Evolutionary conservation across 768 basidiomycete species (phyloP), one percentile per base, ranked within the genome.

Genomic region (Vararia minispora): DNA sequence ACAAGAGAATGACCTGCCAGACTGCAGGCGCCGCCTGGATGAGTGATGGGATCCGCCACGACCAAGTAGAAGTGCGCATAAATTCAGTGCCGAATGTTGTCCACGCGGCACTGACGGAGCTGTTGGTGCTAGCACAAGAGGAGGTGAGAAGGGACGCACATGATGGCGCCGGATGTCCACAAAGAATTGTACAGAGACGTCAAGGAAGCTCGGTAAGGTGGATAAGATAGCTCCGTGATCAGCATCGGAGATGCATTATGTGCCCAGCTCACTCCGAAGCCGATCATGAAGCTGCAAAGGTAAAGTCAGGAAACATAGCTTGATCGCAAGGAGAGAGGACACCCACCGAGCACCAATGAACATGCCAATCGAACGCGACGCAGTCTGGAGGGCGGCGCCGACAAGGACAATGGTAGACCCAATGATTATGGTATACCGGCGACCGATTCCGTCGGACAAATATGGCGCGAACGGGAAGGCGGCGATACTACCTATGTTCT

Each of bases 181-280:
- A 68, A 52, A 10, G 58, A 53, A 53, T 65, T 65, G 50, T 65
- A 68, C 22, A 61, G 48, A 11, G 66, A 63, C 9, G 69, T 73
- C 36, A 66, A 40, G 2, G 58, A 59, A 10, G 56, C 65, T 28
- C 69, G 66, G 45, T 72, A 65, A 7, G 65, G 61, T 10, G 68
- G 69, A 49, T 69, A 70, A 1, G 70, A 62, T 14, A 74, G 49
- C 55, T 75, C 71, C 27, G 68, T 65, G 41, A 72, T 57, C 13
- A 73, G 60, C 17, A 72, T 51, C 5, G 71, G 71, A 3, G 72
- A 66, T 24, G 70, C 60, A 33, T 57, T 58, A 10, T 54, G 50
- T 9, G 63, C 60, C 42, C 69, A 64, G 4, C 59, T 56, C 28
- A 62, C 56, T 17, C 66, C 65, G 43, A 69, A 66, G 8, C 66